phyloP scores from a whole-genome alignment of 2,329 filamentous ascomycete genomes.

The Chlorencoelia australis region DNA sequence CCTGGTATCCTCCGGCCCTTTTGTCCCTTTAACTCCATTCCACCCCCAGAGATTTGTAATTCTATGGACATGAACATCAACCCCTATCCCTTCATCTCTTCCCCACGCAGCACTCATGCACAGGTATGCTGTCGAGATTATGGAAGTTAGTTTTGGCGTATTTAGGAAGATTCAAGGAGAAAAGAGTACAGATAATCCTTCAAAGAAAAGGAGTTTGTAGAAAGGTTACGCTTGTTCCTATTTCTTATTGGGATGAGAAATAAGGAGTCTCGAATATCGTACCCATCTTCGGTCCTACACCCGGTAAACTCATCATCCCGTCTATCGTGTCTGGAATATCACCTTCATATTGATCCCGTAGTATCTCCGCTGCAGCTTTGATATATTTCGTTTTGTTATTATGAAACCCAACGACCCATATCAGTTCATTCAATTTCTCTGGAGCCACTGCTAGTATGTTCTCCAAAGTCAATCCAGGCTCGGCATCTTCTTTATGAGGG shows the following conservation, averaged over 20 bases:
- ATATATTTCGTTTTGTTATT: constrained; percentile 68
- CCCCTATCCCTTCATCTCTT: constrained; percentile 41
- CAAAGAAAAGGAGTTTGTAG: too few relatives aligned
- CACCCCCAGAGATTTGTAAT: constrained; percentile 70
- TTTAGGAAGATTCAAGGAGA: too few relatives aligned
- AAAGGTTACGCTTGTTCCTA: too few relatives aligned
- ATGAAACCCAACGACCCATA: constrained; percentile 62
- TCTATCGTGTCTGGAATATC: constrained; percentile 60
- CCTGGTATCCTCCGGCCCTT: constrained; percentile 57
- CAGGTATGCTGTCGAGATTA: too few relatives aligned
- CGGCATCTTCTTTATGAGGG: constrained; percentile 22
- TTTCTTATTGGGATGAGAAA: too few relatives aligned
- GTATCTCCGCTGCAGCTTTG: constrained; percentile 51
- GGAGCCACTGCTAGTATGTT: constrained; percentile 53
- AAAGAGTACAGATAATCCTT: too few relatives aligned
- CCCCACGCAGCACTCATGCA: constrained; percentile 63
- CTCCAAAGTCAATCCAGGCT: constrained; percentile 46
- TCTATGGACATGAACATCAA: constrained; percentile 67
- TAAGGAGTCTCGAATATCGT: too few relatives aligned
- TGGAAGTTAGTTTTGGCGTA: too few relatives aligned
- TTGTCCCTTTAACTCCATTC: constrained; percentile 53
- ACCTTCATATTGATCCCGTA: constrained; percentile 46
- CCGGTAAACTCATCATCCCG: constrained; percentile 53
- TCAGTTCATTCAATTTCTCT: constrained; percentile 50
- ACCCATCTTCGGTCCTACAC: constrained; percentile 70